Evolutionary conservation across 1,284 basidiomycete genomes (phyloP).

Genomic region (Pascua guehoae): DNA sequence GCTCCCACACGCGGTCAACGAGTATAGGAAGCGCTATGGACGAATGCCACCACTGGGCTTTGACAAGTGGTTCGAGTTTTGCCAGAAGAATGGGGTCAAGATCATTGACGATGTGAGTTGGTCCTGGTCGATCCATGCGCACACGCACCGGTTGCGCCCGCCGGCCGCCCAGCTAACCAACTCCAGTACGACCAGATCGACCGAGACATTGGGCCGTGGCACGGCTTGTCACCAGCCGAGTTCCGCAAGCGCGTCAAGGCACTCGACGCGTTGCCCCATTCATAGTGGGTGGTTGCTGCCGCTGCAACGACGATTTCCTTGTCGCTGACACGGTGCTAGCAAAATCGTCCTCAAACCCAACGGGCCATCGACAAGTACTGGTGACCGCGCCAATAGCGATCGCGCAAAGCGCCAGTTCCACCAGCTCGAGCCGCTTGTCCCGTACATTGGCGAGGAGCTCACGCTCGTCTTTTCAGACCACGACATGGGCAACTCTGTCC

Average conservation of each 20-base stretch:
- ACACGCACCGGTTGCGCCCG: too few relatives aligned
- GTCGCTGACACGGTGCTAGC: not conserved
- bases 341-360: slow-evolving; percentile 35
- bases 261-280: slow-evolving; percentile 21
- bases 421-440: slow-evolving; percentile 36
- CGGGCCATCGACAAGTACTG: slow-evolving; percentile 24
- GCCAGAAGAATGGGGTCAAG: slow-evolving; percentile 43
- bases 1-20: slow-evolving; percentile 45
- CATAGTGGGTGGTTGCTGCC: slow-evolving; percentile 41
- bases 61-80: slow-evolving; percentile 48
- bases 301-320: too few relatives aligned
- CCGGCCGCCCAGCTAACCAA: not conserved
- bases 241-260: slow-evolving; percentile 53
- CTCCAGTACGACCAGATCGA: slow-evolving; percentile 48
- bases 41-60: slow-evolving; percentile 52
- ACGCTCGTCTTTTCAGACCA: slow-evolving; percentile 43
- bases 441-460: slow-evolving; percentile 32
- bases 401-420: slow-evolving; percentile 30
- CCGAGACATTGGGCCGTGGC: slow-evolving; percentile 40
- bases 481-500: slow-evolving; percentile 41
- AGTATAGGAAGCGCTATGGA: slow-evolving; percentile 48
- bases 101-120: slow-evolving; percentile 49
- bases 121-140: too few relatives aligned
- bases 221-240: slow-evolving; percentile 38
- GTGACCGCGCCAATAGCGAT: slow-evolving; percentile 23